phyloP scores from a whole-genome alignment of 495 filamentous ascomycete genomes.

The Recurvomyces mirabilis region DNA sequence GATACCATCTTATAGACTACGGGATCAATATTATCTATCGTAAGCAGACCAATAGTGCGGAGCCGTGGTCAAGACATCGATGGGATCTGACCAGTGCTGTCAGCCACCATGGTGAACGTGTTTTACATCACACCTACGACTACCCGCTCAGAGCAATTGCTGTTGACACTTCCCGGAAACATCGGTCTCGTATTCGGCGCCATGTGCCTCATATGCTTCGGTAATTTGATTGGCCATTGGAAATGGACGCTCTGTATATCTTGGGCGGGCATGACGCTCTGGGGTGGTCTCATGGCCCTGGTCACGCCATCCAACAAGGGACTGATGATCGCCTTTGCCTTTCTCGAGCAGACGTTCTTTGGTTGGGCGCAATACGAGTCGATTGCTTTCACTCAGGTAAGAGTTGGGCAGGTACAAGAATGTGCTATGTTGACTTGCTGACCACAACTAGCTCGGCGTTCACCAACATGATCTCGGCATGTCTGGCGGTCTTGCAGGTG shows the following conservation, averaged over 20 bases:
- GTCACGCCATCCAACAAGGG: constrained; percentile 22
- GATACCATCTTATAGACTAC: too few species aligned
- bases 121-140: constrained; percentile 23
- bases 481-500: constrained; percentile 19
- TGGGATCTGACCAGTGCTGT: too few species aligned
- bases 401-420: too few species aligned
- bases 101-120: constrained; percentile 21
- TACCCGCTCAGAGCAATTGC: constrained; percentile 21
- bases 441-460: constrained; percentile 28
- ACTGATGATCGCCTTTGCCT: constrained; percentile 31
- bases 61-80: too few species aligned
- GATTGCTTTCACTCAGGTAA: constrained; percentile 27
- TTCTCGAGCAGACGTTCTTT: constrained; percentile 24
- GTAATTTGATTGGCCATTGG: constrained; percentile 27
- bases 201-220: constrained; percentile 25
- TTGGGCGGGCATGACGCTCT: constrained; percentile 28
- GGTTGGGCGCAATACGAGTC: constrained; percentile 27
- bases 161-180: constrained; percentile 26
- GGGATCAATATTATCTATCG: constrained; percentile 23
- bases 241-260: constrained; percentile 24
- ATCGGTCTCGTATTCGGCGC: constrained; percentile 27
- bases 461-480: constrained; percentile 28
- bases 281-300: constrained; percentile 25
- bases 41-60: too few species aligned
- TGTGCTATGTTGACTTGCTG: too few species aligned